Conservation (phyloP, 2,329 filamentous ascomycete species). For the Aspergillus tubingensis region DNA sequence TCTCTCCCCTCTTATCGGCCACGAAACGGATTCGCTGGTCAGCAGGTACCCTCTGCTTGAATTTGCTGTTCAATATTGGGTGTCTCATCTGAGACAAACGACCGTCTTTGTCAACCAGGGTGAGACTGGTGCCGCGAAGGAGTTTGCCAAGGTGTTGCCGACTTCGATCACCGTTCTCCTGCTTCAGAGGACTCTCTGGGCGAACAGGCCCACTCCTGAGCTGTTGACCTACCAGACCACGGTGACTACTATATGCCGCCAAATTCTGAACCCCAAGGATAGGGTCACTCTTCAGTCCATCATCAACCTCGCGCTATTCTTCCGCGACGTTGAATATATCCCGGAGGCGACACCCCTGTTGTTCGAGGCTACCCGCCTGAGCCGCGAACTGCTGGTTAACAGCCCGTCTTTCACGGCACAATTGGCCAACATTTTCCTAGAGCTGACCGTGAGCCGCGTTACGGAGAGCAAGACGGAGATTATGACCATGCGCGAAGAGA, state of each 20-base stretch:
- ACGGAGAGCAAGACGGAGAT: conserved; percentile 34
- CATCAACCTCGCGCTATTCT: conserved; percentile 40
- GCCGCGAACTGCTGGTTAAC: conserved; percentile 41
- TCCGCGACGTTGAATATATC: conserved; percentile 34
- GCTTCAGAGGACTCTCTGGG: conserved; percentile 53
- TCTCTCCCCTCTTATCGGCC: conserved; percentile 27
- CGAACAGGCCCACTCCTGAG: conserved; percentile 35
- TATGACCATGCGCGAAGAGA: conserved; percentile 46
- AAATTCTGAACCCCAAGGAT: conserved; percentile 40
- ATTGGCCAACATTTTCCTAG: conserved; percentile 49
- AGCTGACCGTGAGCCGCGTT: conserved; percentile 42
- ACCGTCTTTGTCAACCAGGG: conserved; percentile 34
- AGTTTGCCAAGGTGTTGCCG: conserved; percentile 53
- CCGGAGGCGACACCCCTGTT: conserved; percentile 43
- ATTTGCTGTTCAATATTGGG: conserved; percentile 52
- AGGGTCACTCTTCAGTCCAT: conserved; percentile 51
- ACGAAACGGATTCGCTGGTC: conserved; percentile 29
- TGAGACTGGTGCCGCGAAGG: conserved; percentile 43
- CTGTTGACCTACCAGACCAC: conserved; percentile 31
- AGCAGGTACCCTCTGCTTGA: conserved; percentile 48
- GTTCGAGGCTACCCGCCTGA: conserved; percentile 47
- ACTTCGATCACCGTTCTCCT: conserved; percentile 47
- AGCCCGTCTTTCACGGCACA: conserved; percentile 51
- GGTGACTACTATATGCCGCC: conserved; percentile 34
- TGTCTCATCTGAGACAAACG: conserved; percentile 20